phyloP scores from a whole-genome alignment of 331 rosid genomes.

The Cydonia oblonga region DNA sequence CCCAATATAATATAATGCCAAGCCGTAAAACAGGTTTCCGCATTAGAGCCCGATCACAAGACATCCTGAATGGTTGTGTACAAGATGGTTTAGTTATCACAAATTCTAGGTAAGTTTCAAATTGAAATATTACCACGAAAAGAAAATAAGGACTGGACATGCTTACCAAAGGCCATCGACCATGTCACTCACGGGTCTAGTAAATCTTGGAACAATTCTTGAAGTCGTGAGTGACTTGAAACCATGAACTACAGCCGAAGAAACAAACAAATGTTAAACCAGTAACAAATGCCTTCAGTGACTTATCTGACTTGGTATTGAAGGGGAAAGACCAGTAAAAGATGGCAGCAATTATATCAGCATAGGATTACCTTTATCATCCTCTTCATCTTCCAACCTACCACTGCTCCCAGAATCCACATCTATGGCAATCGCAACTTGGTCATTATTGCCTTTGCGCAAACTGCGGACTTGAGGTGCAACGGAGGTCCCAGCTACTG shows the following conservation, averaged over 20 bases:
- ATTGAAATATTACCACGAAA: neutral
- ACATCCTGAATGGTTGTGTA: slow-evolving; percentile 49
- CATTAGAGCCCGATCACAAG: slow-evolving; percentile 94
- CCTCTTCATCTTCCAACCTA: slow-evolving; percentile 86
- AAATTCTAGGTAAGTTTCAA: neutral
- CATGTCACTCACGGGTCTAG: slow-evolving; percentile 81
- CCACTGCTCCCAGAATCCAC: slow-evolving; percentile 53
- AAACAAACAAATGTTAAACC: slow-evolving; percentile 3
- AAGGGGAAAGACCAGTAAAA: neutral
- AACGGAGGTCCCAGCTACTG: slow-evolving; percentile 41
- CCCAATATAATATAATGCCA: slow-evolving; percentile 84
- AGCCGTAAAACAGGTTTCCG: slow-evolving; percentile 77
- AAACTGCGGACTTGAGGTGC: slow-evolving; percentile 93
- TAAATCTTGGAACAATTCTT: slow-evolving; percentile 74
- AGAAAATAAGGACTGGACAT: neutral
- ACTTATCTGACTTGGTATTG: neutral
- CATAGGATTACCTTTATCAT: slow-evolving; percentile 66
- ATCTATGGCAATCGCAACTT: slow-evolving; percentile 89
- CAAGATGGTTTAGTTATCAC: slow-evolving; percentile 5
- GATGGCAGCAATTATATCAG: neutral
- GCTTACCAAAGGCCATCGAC: slow-evolving; percentile 89
- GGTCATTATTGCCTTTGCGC: slow-evolving; percentile 82
- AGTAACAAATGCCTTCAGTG: neutral
- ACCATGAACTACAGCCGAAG: slow-evolving; percentile 61
- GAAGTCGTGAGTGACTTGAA: slow-evolving; percentile 88